A percentile compares a stretch with the other conserved stretches of the same genome.
phyloP scores from a whole-genome alignment of 2,329 filamentous ascomycete species.

The Fusarium nodosum region DNA sequence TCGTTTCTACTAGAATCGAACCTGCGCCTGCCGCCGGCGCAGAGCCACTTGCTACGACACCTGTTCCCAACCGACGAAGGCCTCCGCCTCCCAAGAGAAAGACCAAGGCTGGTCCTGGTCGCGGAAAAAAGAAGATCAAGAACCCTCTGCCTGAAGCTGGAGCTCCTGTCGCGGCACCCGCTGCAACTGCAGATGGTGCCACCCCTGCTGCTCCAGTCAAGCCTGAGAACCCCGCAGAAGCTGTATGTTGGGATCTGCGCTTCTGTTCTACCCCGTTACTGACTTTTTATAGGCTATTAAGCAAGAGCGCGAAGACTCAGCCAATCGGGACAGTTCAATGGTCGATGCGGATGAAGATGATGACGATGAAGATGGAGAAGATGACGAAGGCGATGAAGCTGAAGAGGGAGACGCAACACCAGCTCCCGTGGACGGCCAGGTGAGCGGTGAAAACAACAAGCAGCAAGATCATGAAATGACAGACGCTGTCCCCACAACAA shows the following conservation, averaged over 20 bases:
- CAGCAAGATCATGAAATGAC: slow-evolving; percentile 57
- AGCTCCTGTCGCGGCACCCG: slow-evolving; percentile 53
- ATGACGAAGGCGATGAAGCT: slow-evolving; percentile 63
- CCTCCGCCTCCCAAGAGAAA: slow-evolving; percentile 86
- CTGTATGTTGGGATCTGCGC: slow-evolving; percentile 29
- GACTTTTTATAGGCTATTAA: slow-evolving; percentile 55
- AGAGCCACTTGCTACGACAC: slow-evolving; percentile 63
- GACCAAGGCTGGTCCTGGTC: slow-evolving; percentile 78
- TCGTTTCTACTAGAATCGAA: slow-evolving; percentile 73
- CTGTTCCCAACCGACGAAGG: slow-evolving; percentile 67
- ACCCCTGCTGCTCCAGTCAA: slow-evolving; percentile 57
- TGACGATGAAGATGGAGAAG: slow-evolving; percentile 63
- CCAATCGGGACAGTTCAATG: slow-evolving; percentile 67
- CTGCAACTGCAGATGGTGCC: slow-evolving; percentile 55
- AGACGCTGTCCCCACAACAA: slow-evolving; percentile 52
- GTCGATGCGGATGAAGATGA: slow-evolving; percentile 65
- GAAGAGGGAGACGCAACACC: slow-evolving; percentile 60
- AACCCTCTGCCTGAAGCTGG: slow-evolving; percentile 57
- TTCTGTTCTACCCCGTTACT: slow-evolving; percentile 19
- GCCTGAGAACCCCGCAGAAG: slow-evolving; percentile 56
- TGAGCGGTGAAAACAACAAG: slow-evolving; percentile 51
- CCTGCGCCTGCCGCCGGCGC: slow-evolving; percentile 60
- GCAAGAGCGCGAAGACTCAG: slow-evolving; percentile 60
- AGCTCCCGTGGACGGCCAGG: slow-evolving; percentile 49
- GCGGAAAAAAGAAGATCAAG: slow-evolving; percentile 85